Base-by-base conservation (phyloP, 1,284 basidiomycete genomes). In the Paramarasmius palmivorus region DNA sequence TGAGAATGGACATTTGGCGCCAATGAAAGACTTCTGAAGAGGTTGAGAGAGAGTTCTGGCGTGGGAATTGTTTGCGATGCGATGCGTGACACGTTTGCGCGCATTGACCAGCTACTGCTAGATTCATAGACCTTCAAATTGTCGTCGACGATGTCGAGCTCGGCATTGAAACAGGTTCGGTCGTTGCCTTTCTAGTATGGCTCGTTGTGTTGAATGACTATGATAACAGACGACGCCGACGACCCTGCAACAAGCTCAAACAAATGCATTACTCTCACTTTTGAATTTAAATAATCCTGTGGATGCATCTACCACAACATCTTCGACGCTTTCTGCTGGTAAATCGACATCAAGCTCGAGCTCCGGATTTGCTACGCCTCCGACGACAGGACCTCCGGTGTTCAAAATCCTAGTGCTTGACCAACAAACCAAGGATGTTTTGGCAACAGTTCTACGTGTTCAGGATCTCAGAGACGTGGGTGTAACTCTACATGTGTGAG, bases 391-490 rank as follows among this genome's bases (percentile, higher is more conserved):
- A 0, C 91, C 93, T 26, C 86, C 93, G 4, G 87, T 97, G 4
- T 99, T 97, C 96, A 99, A 99, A 72, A 88, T 99, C 7, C 78
- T 99, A 7, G 87, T 99, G 1, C 78, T 99, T 57, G 97, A 99
- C 71, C 93, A 96, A 66, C 83, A 90, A 59, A 96, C 94, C 49
- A 97, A 98, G 70, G 96, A 99, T 68, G 89, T 99, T 29, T 80
- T 99, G 29, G 95, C 96, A 9, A 98, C 97, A 0, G 91, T 93
- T 15, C 73, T 99, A 61, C 84, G 95, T 52, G 97, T 99, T 1
- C 95, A 98, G 69, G 97, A 99, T 72, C 77, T 99, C 56, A 82
- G 97, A 50, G 95, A 98, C 66, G 91, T 93, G 51, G 97, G 97
- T 29, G 94, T 99, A 41, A 99, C 96, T 4, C 77, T 99, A 52